phyloP scores from a whole-genome alignment of 140 eudicot genomes.

The Flaveria floridana region DNA sequence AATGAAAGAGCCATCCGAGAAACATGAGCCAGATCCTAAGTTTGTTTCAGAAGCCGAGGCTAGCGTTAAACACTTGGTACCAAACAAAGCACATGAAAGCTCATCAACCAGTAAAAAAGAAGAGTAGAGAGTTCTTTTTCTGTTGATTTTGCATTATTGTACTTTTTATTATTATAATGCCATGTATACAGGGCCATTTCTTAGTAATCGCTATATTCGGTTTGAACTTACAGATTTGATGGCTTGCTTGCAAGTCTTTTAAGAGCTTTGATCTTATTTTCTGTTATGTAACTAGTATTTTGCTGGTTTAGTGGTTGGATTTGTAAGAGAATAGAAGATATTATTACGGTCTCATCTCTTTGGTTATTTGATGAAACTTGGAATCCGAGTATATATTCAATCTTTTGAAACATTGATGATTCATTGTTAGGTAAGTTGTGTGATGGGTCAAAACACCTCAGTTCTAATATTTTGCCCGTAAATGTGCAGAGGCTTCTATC shows the following conservation, averaged over 20 bases:
- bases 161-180: slow-evolving; percentile 5
- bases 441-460: background rate
- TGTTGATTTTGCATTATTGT: slow-evolving; percentile 15
- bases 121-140: slow-evolving; percentile 22
- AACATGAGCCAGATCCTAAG: slow-evolving; percentile 78
- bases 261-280: background rate
- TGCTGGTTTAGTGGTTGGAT: background rate
- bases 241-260: slow-evolving; percentile 10
- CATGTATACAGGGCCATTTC: background rate
- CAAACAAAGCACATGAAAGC: slow-evolving; percentile 37
- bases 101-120: slow-evolving; percentile 35
- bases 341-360: background rate
- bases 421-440: background rate
- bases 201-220: slow-evolving; percentile 1
- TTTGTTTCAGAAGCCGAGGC: slow-evolving; percentile 81
- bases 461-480: no score
- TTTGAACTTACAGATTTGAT: background rate
- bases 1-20: slow-evolving; percentile 68
- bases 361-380: background rate
- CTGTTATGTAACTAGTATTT: background rate
- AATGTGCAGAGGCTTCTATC: no score
- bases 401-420: background rate
- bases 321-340: background rate
- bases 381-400: background rate
- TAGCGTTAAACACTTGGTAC: slow-evolving; percentile 47